Conservation (phyloP, 345 rosid species). For the Linum tenue region DNA sequence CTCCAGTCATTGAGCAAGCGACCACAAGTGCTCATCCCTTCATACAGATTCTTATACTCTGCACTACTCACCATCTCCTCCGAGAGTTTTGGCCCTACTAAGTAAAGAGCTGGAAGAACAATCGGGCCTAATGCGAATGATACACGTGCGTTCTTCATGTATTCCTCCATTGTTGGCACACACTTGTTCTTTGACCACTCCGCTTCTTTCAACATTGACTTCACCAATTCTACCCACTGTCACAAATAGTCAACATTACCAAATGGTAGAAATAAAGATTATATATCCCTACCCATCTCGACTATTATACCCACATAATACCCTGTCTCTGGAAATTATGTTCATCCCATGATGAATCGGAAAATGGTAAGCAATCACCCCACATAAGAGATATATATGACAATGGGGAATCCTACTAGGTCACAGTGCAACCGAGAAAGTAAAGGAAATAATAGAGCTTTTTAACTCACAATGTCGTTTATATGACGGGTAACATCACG, state of each 20-base stretch:
- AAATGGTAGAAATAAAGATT: too few species aligned
- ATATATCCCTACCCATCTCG: too few species aligned
- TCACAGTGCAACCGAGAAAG: too few species aligned
- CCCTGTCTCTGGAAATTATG: too few species aligned
- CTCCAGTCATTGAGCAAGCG: constrained; percentile 77
- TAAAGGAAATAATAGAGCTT: not conserved
- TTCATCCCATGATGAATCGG: too few species aligned
- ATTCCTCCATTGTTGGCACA: constrained; percentile 55
- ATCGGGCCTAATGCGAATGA: constrained; percentile 85
- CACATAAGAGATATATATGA: too few species aligned
- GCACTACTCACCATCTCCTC: constrained; percentile 32
- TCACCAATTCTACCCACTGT: constrained; percentile 77
- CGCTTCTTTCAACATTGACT: constrained; percentile 55
- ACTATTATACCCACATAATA: too few species aligned
- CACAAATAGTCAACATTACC: not conserved
- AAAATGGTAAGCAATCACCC: too few species aligned
- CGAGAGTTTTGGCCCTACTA: constrained; percentile 58
- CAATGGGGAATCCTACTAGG: too few species aligned
- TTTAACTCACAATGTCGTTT: constrained; percentile 34
- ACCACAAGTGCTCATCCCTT: constrained; percentile 68
- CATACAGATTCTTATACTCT: constrained; percentile 34
- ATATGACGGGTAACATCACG: constrained; percentile 42
- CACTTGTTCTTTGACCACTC: constrained; percentile 42
- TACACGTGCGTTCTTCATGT: constrained; percentile 53
- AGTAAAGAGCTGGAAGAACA: constrained; percentile 61